A percentile compares a stretch with the other conserved stretches of the same genome.
phyloP scores from a whole-genome alignment of 2,329 filamentous ascomycete genomes.

The Sporothrix luriei region DNA sequence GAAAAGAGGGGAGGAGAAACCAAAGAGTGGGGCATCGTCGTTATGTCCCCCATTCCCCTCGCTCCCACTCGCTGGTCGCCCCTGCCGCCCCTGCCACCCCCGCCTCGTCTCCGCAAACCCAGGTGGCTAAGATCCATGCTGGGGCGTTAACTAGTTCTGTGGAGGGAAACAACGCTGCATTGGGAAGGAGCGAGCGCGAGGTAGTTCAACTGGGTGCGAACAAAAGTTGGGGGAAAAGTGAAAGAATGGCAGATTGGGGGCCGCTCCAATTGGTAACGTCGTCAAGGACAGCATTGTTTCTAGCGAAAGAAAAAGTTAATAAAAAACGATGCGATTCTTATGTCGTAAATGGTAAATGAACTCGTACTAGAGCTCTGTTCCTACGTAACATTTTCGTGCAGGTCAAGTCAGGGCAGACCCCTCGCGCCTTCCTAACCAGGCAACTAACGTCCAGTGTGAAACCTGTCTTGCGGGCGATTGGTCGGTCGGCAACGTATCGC shows the following conservation, averaged over 20 bases:
- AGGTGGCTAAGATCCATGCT: slow-evolving; percentile 3
- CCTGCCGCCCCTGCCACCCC: neutral
- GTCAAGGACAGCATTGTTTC: neutral
- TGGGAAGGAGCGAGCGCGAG: slow-evolving; percentile 9
- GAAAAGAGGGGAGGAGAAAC: slow-evolving; percentile 22
- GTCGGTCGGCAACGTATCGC: neutral
- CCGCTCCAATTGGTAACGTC: slow-evolving; percentile 11
- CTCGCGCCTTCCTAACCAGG: slow-evolving; percentile 9
- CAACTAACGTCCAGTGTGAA: slow-evolving; percentile 3
- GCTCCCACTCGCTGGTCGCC: neutral
- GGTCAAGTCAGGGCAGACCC: neutral
- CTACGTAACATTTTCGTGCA: neutral
- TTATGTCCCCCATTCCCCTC: slow-evolving; percentile 25
- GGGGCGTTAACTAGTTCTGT: neutral
- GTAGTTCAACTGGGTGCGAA: too few species aligned
- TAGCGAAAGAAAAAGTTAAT: neutral
- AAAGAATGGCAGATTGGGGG: neutral
- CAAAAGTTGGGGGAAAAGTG: slow-evolving; percentile 5
- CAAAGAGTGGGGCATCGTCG: slow-evolving; percentile 6
- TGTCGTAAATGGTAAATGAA: too few species aligned
- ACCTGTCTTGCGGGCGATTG: neutral
- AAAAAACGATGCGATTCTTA: neutral
- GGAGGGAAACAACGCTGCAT: neutral
- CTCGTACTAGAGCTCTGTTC: neutral
- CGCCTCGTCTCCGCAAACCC: slow-evolving; percentile 31